These are phyloP conservation scores for Eucalyptus viminalis DNA, from an alignment of 345 rosid genomes.

Conservation along the genomic window DNA sequence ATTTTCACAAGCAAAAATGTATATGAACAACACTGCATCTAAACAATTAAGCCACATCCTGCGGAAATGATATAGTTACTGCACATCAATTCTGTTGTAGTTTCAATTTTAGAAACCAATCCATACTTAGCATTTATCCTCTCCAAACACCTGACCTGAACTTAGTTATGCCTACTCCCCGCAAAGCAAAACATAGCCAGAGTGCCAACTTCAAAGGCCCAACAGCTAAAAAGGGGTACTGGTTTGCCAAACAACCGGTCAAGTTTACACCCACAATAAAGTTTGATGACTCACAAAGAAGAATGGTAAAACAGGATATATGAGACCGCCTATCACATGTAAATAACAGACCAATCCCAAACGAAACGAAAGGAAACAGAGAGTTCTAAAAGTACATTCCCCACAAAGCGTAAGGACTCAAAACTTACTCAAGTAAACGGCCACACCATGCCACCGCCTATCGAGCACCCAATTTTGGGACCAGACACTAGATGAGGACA, in stretches of 20 bases:
- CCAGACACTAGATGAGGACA: constrained; percentile 3
- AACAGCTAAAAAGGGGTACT: neutral
- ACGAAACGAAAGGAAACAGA: neutral
- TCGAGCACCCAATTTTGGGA: constrained; percentile 45
- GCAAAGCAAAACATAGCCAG: neutral
- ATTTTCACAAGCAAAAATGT: neutral
- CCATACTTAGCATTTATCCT: neutral
- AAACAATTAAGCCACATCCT: neutral
- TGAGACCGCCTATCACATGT: neutral
- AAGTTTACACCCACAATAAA: neutral
- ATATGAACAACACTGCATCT: neutral
- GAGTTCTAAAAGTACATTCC: neutral
- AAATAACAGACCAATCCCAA: neutral
- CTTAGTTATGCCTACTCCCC: neutral
- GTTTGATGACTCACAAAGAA: neutral
- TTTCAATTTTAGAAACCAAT: neutral
- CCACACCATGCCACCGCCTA: constrained; percentile 22
- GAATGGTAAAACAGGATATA: neutral
- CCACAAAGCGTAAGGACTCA: neutral
- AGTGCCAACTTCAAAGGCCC: neutral
- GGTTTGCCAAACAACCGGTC: neutral
- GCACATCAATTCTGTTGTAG: neutral
- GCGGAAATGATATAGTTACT: neutral
- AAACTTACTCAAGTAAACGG: neutral
- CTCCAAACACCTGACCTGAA: neutral